phyloP scores from a whole-genome alignment of 805 yeast species.

The Komagataella pastoris region DNA sequence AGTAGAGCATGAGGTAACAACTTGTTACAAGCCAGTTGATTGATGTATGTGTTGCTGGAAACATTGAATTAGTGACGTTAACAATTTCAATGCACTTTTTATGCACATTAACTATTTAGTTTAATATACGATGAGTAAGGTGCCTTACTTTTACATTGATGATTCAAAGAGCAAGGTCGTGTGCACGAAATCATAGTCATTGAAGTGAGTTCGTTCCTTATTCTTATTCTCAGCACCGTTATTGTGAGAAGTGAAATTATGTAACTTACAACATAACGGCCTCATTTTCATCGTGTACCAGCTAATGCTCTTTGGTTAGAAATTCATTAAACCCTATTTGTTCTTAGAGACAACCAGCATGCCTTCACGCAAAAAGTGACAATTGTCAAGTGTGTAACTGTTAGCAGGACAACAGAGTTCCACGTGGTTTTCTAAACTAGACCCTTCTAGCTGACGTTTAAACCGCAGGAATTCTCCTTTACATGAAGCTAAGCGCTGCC shows the following conservation, averaged over 20 bases:
- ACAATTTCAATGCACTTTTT: background rate
- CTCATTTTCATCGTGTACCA: background rate
- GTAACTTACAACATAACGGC: no score
- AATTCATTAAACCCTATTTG: no score
- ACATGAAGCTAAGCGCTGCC: no score
- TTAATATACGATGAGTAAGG: background rate
- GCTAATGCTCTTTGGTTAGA: background rate
- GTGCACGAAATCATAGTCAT: background rate
- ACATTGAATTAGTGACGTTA: background rate
- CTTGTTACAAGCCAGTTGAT: background rate
- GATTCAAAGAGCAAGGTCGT: background rate
- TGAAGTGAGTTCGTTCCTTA: background rate
- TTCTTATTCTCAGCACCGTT: background rate
- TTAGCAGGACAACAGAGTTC: no score
- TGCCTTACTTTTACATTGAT: background rate
- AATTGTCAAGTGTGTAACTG: no score
- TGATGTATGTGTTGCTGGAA: constrained; percentile 3
- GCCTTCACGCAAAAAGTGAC: no score
- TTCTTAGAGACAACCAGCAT: no score
- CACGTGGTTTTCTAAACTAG: no score
- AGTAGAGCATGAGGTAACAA: background rate
- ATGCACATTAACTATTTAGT: no score
- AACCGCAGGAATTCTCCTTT: no score
- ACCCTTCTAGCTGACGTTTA: no score
- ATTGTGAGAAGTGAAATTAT: no score